A percentile compares a stretch with the other conserved stretches of the same genome.
Evolutionary conservation across 345 rosid species (phyloP).

Genomic region (Hibiscus tridactylites): DNA sequence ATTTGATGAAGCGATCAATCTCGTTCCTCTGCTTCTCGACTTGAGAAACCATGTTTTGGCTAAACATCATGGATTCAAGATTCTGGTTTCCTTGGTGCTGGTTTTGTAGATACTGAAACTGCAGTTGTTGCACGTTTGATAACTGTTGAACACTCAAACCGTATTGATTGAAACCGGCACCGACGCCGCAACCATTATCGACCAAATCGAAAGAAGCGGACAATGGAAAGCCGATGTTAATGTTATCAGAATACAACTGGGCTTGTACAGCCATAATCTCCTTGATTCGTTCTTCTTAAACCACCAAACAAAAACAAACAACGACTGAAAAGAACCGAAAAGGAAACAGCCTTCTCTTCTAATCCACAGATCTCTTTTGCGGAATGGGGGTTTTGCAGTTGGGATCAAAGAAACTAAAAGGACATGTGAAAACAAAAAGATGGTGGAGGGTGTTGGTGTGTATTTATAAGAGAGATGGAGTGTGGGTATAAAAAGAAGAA

Average conservation of each 20-base stretch:
- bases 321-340: background rate
- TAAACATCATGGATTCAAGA: background rate
- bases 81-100: constrained; percentile 24
- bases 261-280: constrained; percentile 63
- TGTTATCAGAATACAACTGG: constrained; percentile 38
- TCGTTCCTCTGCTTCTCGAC: constrained; percentile 52
- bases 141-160: constrained; percentile 20
- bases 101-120: constrained; percentile 23
- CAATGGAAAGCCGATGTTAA: constrained; percentile 29
- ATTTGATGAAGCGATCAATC: constrained; percentile 45
- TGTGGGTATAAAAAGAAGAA: background rate
- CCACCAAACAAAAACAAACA: background rate
- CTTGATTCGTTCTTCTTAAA: background rate
- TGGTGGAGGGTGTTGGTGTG: constrained; percentile 5
- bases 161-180: constrained; percentile 22
- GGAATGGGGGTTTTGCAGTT: background rate
- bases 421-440: background rate
- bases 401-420: background rate
- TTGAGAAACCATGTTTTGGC: constrained; percentile 19
- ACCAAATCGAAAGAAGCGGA: constrained; percentile 37
- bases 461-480: constrained; percentile 13
- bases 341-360: background rate
- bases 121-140: constrained; percentile 15
- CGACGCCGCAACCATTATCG: constrained; percentile 29
- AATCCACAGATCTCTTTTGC: background rate